Evolutionary conservation across 768 basidiomycete genomes (phyloP), one percentile per base, ranked within the genome.

Genomic region (Trichaptum fuscoviolaceum): DNA sequence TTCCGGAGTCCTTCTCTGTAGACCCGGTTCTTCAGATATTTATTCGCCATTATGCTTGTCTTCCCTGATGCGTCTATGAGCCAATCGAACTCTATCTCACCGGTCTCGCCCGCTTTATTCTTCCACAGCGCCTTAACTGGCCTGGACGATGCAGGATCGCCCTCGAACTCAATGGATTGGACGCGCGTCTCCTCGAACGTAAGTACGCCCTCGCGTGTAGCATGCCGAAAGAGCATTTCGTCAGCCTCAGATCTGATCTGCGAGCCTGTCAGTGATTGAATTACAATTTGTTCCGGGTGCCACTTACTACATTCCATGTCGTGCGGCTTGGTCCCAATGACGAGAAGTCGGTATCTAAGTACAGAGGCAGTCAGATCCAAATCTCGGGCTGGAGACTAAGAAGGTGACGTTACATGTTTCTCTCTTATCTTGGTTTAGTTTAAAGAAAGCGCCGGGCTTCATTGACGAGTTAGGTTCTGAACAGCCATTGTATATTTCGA

Each of bases 371-470:
- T 36, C 35, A 36, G 35, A 36, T 36, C 17, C 35, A 36, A 17
- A 36, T 36, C 35, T 36, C 17, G 35, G 35, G 35, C 35, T 7
- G 17, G 35, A 17, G 35, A 17, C 7, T 36, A 7, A 7, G 17
- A 17, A 66, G 58, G 68, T 8, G 35, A 7, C 76, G 86, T 68
- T 71, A 87, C 87, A 88, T 58, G 82, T 84, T 74, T 88, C 87
- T 5, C 76, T 79, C 71, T 83, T 85, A 69, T 74, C 78, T 62
- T 82, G 82, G 57, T 80, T 82, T 63, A 89, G 79, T 70, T 89
- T 89, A 74, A 89, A 77, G 3, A 83, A 84, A 57, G 84, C 84
- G 30, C 87, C 87, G 0, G 85, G 84, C 87, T 89, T 70, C 15
- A 20, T 36, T 7, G 17, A 36, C 7, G 35, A n/a, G n/a, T n/a